Evolutionary conservation across 495 filamentous ascomycete species (phyloP).

Genomic region (Trichoderma parareesei): DNA sequence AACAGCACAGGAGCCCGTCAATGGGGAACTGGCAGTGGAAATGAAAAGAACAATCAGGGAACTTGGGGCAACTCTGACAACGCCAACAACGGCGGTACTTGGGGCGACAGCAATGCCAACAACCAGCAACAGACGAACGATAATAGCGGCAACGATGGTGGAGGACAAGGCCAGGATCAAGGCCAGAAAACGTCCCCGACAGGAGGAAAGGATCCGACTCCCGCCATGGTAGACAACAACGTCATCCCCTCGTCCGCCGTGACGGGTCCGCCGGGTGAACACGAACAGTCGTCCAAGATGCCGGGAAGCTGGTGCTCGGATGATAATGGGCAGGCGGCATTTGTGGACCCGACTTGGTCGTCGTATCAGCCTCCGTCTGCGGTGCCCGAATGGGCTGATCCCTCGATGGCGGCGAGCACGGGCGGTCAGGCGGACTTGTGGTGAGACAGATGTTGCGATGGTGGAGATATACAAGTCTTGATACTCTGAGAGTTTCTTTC

Average conservation of each 20-base stretch:
- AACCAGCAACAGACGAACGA: neutral
- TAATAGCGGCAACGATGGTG: constrained; percentile 10
- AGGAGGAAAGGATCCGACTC: neutral
- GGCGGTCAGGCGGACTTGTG: neutral
- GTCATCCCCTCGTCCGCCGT: neutral
- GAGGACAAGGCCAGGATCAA: constrained; percentile 12
- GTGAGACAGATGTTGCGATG: neutral
- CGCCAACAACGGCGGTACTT: neutral
- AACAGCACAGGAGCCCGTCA: neutral
- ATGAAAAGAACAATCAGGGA: neutral
- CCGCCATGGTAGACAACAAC: constrained; percentile 1
- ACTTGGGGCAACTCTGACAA: neutral
- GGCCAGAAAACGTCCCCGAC: neutral
- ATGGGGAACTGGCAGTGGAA: neutral
- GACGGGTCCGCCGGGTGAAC: neutral
- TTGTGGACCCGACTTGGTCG: neutral
- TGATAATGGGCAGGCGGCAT: neutral
- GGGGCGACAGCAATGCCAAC: neutral
- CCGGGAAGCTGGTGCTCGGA: constrained; percentile 5
- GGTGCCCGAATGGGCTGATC: constrained; percentile 1
- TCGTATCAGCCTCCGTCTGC: neutral
- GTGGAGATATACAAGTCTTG: neutral
- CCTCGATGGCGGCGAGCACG: neutral
- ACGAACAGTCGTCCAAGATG: constrained; percentile 7
- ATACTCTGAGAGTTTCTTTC: neutral